Evolutionary conservation across 163 green algal genomes (phyloP).

Genomic region (Chloromonas sp.): DNA sequence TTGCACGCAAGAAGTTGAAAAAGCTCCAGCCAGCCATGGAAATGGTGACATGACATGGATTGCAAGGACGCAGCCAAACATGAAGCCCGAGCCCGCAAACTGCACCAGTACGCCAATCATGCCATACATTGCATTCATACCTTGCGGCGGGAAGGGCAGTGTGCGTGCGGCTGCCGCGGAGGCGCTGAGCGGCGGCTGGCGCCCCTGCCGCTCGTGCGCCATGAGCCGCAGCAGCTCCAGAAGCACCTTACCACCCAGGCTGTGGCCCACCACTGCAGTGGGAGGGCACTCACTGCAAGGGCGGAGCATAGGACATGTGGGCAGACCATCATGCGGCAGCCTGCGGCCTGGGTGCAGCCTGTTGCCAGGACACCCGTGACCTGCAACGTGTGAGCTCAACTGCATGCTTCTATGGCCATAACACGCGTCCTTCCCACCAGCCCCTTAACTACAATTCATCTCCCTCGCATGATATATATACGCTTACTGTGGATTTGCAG

Average conservation of each 20-base stretch:
- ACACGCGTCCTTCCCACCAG: background rate
- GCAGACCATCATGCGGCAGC: background rate
- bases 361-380: background rate
- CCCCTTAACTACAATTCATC: background rate
- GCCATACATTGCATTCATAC: too few species aligned
- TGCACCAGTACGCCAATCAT: too few species aligned
- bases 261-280: conserved; percentile 63
- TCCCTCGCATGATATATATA: too few species aligned
- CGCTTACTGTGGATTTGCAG: too few species aligned
- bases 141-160: conserved; percentile 14
- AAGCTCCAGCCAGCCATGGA: too few species aligned
- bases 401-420: background rate
- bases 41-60: too few species aligned
- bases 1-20: too few species aligned
- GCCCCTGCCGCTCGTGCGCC: too few species aligned
- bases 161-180: background rate
- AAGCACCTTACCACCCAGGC: conserved; percentile 73
- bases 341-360: background rate
- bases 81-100: too few species aligned
- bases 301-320: conserved; percentile 1
- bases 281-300: conserved; percentile 12
- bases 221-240: conserved; percentile 40
- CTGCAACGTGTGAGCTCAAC: background rate
- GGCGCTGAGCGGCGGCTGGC: background rate
- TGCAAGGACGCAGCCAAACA: too few species aligned